Conservation (phyloP, 2,329 filamentous ascomycete genomes). For the Didymellaceae sp. region DNA sequence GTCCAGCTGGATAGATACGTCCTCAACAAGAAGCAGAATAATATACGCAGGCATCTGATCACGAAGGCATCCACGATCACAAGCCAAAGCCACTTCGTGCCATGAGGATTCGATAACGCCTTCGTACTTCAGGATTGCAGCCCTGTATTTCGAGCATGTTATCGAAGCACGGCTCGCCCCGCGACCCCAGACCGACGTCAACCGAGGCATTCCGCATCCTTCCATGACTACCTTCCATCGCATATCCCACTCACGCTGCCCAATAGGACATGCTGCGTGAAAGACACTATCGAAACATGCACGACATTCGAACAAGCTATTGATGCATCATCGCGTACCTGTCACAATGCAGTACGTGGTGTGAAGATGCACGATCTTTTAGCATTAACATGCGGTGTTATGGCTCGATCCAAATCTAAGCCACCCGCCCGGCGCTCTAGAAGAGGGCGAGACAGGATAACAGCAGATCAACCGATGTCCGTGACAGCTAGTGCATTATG, state of each 20-base stretch:
- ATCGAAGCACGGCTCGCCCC: constrained; percentile 28
- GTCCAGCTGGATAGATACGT: background rate
- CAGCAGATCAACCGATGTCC: no score
- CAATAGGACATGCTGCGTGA: constrained; percentile 4
- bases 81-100: constrained; percentile 4
- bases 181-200: constrained; percentile 22
- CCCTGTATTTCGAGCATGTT: constrained; percentile 23
- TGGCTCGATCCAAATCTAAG: constrained; percentile 1
- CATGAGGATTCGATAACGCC: constrained; percentile 7
- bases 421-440: background rate
- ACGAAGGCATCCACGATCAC: constrained; percentile 5
- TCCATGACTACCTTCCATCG: constrained; percentile 30
- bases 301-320: constrained; percentile 26
- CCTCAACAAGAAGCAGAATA: constrained; percentile 17
- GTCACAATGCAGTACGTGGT: constrained; percentile 20
- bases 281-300: constrained; percentile 18
- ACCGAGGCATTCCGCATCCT: constrained; percentile 28
- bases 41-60: constrained; percentile 7
- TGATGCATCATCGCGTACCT: constrained; percentile 25
- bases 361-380: constrained; percentile 8
- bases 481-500: background rate
- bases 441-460: no score
- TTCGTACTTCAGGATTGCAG: constrained; percentile 4
- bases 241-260: constrained; percentile 27
- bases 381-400: constrained; percentile 3